Percentiles rank a stretch among this genome's conserved stretches.
Evolutionary conservation across 805 yeast species (phyloP).

Genomic region (Hanseniaspora vineae): DNA sequence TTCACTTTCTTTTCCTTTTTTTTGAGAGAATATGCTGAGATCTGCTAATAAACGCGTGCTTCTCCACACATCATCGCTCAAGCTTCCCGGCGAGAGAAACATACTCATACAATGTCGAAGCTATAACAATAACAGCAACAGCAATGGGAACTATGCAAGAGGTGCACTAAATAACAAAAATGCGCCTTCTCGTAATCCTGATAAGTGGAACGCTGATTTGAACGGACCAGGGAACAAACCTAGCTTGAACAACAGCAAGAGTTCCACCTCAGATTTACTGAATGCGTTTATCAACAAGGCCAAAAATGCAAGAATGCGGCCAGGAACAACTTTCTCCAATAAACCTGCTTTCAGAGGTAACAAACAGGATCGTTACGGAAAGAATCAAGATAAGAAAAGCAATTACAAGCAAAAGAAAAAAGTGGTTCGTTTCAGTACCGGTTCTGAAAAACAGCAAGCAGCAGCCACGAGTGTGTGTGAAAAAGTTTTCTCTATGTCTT

Average conservation of each 20-base stretch:
- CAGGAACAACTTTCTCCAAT: background rate
- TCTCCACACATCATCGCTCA: no score
- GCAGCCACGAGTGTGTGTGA: slow-evolving; percentile 16
- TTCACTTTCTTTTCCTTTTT: no score
- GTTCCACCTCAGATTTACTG: background rate
- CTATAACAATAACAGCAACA: background rate
- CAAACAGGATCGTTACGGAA: background rate
- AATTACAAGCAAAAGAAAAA: slow-evolving; percentile 5
- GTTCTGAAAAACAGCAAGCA: slow-evolving; percentile 18
- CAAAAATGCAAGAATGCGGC: background rate
- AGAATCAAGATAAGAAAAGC: background rate
- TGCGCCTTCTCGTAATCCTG: background rate
- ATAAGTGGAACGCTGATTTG: background rate
- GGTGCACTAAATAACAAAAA: background rate
- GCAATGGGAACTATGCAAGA: background rate
- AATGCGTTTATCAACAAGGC: background rate
- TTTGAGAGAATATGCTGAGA: no score
- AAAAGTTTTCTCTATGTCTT: slow-evolving; percentile 13
- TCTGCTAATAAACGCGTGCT: no score
- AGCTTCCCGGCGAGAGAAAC: no score
- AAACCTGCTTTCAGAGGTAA: background rate
- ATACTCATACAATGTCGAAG: no score
- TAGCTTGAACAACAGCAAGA: background rate
- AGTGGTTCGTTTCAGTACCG: slow-evolving; percentile 17
- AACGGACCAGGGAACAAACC: background rate